A percentile compares a stretch with the other conserved stretches of the same genome.
phyloP scores from a whole-genome alignment of 192 early-diverging fungal species.

The Coemansia sp. region DNA sequence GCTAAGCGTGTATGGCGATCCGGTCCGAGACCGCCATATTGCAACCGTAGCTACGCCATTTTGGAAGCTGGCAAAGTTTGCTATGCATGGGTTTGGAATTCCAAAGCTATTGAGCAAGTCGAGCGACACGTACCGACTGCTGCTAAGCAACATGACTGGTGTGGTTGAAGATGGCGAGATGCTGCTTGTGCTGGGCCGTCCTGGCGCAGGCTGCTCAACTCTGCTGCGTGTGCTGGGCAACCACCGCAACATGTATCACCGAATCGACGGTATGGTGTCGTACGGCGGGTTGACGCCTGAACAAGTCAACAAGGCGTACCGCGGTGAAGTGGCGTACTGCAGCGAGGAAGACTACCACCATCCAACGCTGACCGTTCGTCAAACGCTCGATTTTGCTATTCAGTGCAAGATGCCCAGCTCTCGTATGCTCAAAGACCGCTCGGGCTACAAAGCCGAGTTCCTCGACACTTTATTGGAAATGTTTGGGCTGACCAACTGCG shows the following conservation, averaged over 20 bases:
- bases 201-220: conserved; percentile 68
- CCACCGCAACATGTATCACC: conserved; percentile 56
- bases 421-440: conserved; percentile 71
- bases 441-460: conserved; percentile 47
- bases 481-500: conserved; percentile 54
- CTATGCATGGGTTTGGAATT: conserved; percentile 24
- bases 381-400: conserved; percentile 76
- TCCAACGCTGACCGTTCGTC: conserved; percentile 74
- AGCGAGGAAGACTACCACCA: conserved; percentile 81
- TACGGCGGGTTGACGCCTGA: conserved; percentile 68
- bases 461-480: conserved; percentile 58
- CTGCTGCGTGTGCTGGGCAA: conserved; percentile 65
- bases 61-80: conserved; percentile 28
- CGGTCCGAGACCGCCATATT: conserved; percentile 39
- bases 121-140: conserved; percentile 19
- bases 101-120: neutral
- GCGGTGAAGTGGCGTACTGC: conserved; percentile 76
- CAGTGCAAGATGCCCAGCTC: conserved; percentile 70
- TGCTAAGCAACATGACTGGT: conserved; percentile 64
- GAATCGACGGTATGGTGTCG: conserved; percentile 59
- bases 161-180: conserved; percentile 73
- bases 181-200: conserved; percentile 67
- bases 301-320: conserved; percentile 61
- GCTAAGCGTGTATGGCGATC: conserved; percentile 38
- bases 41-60: conserved; percentile 41